Conservation (phyloP, 1,284 basidiomycete genomes). For the Puccinia horiana region DNA sequence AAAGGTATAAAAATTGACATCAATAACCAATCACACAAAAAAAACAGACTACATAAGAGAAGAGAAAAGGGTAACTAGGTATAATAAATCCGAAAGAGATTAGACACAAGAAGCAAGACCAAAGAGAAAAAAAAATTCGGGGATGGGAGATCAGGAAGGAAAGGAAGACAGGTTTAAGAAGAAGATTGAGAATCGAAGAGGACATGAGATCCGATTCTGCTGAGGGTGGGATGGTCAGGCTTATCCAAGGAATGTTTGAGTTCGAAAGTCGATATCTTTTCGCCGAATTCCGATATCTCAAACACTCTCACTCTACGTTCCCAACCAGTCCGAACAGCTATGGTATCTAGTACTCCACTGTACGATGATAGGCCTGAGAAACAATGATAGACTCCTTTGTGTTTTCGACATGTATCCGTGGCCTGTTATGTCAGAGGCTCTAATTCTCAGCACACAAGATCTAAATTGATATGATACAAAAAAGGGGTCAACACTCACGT, state of each 20-base stretch:
- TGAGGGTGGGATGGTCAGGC: not conserved
- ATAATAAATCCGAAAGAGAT: no score
- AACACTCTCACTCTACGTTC: constrained; percentile 33
- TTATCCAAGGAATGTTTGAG: not conserved
- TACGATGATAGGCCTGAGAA: constrained; percentile 33
- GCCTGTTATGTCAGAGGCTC: not conserved
- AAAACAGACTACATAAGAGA: no score
- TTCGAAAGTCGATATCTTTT: constrained; percentile 20
- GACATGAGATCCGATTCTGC: not conserved
- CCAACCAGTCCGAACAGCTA: not conserved
- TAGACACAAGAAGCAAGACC: not conserved
- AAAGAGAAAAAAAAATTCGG: not conserved
- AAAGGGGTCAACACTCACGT: constrained; percentile 8
- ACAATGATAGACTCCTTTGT: constrained; percentile 44
- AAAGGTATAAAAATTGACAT: no score
- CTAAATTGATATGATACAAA: not conserved
- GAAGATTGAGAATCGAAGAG: not conserved
- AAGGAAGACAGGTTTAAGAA: not conserved
- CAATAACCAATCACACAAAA: no score
- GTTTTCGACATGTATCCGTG: constrained; percentile 41
- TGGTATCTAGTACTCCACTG: not conserved
- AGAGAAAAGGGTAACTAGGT: no score
- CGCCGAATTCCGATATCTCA: constrained; percentile 27
- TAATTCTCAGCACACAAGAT: not conserved
- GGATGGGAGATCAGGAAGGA: not conserved